phyloP scores from a whole-genome alignment of 805 yeast genomes.

The Ogataea henricii region DNA sequence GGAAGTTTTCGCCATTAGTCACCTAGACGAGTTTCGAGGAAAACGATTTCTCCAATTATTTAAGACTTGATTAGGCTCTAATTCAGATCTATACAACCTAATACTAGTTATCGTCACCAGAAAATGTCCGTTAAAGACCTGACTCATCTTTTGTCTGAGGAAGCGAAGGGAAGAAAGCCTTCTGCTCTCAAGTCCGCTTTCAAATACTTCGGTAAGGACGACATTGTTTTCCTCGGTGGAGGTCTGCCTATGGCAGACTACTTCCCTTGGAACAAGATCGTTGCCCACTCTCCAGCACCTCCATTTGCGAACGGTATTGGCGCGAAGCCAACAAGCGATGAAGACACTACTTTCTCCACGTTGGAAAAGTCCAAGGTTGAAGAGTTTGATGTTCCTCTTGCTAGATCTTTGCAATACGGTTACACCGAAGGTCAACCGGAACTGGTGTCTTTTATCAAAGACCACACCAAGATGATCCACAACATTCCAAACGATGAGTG shows the following conservation, averaged over 20 bases:
- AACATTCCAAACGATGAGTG: slow-evolving; percentile 63
- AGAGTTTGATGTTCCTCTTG: slow-evolving; percentile 66
- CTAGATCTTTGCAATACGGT: slow-evolving; percentile 92
- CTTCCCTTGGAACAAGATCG: slow-evolving; percentile 85
- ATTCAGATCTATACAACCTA: background rate
- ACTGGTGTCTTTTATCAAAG: slow-evolving; percentile 63
- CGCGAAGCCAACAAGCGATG: slow-evolving; percentile 48
- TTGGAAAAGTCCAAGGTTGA: slow-evolving; percentile 45
- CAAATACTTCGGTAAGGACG: slow-evolving; percentile 71
- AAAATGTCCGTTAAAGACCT: slow-evolving; percentile 62
- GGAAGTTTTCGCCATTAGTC: background rate
- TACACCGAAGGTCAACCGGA: slow-evolving; percentile 79
- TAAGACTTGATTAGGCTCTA: background rate
- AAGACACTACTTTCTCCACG: slow-evolving; percentile 38
- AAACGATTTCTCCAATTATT: background rate
- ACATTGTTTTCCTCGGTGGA: slow-evolving; percentile 88
- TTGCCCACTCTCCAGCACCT: slow-evolving; percentile 72
- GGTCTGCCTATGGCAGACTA: slow-evolving; percentile 90
- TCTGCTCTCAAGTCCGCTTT: slow-evolving; percentile 86
- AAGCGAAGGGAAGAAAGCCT: slow-evolving; percentile 71
- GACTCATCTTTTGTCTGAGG: slow-evolving; percentile 71
- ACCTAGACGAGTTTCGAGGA: background rate
- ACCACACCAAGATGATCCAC: slow-evolving; percentile 67
- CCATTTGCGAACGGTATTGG: slow-evolving; percentile 82
- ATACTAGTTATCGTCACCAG: background rate